A percentile compares a stretch with the other conserved stretches of the same genome.
phyloP scores from a whole-genome alignment of 2,329 filamentous ascomycete genomes.

The Claviceps sp. region DNA sequence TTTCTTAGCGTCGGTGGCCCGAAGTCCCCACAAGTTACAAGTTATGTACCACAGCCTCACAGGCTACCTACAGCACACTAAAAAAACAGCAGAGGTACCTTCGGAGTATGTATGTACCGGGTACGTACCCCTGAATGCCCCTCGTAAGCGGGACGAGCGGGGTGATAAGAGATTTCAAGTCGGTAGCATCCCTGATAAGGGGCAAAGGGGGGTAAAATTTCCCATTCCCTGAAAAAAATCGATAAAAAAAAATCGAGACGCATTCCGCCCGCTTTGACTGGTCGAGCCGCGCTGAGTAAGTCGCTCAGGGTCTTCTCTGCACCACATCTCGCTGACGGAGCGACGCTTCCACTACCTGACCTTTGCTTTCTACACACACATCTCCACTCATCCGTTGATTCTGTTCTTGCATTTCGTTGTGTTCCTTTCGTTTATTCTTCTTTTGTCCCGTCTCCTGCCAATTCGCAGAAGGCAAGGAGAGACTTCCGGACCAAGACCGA shows the following conservation, averaged over 20 bases:
- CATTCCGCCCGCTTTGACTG: too few species aligned
- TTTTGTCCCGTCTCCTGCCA: neutral
- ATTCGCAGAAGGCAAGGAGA: neutral
- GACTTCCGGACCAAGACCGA: neutral
- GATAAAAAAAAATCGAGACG: neutral
- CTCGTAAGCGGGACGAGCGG: neutral
- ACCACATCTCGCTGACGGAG: neutral
- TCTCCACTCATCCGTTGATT: neutral
- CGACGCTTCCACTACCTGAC: neutral
- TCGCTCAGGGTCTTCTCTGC: neutral
- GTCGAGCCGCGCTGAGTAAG: neutral
- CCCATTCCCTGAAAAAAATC: neutral
- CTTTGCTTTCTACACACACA: neutral
- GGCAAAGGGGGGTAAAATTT: neutral
- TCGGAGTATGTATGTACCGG: too few species aligned
- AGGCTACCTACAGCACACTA: neutral
- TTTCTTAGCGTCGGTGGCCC: neutral
- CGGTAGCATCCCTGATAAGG: slow-evolving; percentile 1
- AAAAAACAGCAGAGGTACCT: neutral
- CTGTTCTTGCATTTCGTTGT: neutral
- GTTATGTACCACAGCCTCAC: too few species aligned
- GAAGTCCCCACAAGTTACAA: too few species aligned
- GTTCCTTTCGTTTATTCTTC: neutral
- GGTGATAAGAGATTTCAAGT: slow-evolving; percentile 2
- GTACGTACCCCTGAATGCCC: neutral